Evolutionary conservation across 768 basidiomycete genomes (phyloP), one percentile per base, ranked within the genome.

Genomic region (Leccinum broughii): DNA sequence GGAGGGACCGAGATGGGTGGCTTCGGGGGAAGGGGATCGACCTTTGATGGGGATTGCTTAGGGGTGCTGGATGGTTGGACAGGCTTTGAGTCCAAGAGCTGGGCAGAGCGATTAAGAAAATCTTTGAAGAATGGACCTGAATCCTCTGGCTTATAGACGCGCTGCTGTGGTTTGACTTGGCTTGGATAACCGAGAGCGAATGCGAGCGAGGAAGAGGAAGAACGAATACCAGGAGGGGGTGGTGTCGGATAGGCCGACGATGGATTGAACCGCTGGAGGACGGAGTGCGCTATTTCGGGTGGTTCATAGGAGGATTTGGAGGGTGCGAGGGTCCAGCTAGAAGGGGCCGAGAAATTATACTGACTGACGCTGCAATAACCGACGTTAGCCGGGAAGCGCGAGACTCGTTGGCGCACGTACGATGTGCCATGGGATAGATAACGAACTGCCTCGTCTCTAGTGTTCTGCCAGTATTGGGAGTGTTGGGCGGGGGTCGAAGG

Each of bases 131-230:
- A 92, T 4, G 76, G 70, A 3, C 77, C 70, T 1, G 88, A 90
- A 50, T 91, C 85, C 57, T 83, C 78, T 6, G 87, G 81, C 20
- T 75, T 72, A 66, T 83, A 83, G 9, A 75, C 65, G 22, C 62
- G 70, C 39, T 70, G 64, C 26, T 73, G 71, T 6, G 67, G 48
- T 52, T 63, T 71, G 30, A 17, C 57, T 44, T 70, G 68, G 30
- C 67, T 73, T 6, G 77, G 78, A 46, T 77, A 73, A 6, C 87
- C 89, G 24, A 93, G 81, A 3, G 91, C 91, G 70, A 80, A 80
- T 5, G 90, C 90, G 58, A 91, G 82, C 13, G 90, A 92, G 15
- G 90, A 92, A 1, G 89, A 88, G 1, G 82, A 83, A n/a, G 80
- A 77, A 39, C 77, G 81, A 44, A 89, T 84, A 13, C 81, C 81